These are phyloP conservation scores for Candida arabinofermentans DNA, from an alignment of 805 yeast species.

Conservation along the genomic window DNA sequence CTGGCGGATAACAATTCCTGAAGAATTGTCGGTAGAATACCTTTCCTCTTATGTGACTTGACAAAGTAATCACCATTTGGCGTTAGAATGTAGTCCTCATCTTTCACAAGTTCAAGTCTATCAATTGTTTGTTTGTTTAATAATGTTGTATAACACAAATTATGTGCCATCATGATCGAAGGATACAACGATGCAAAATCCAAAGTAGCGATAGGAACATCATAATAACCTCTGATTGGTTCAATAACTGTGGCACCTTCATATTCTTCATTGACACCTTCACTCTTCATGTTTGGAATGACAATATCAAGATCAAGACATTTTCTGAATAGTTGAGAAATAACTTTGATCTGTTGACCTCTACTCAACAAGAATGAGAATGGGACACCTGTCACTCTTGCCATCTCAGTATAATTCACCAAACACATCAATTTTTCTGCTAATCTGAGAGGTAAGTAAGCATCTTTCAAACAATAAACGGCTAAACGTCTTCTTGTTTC, in stretches of 20 bases:
- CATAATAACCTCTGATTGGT: constrained; percentile 92
- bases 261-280: constrained; percentile 84
- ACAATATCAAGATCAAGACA: constrained; percentile 83
- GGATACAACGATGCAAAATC: constrained; percentile 98
- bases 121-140: constrained; percentile 66
- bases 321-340: constrained; percentile 91
- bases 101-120: constrained; percentile 57
- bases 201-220: constrained; percentile 93
- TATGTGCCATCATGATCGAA: constrained; percentile 98
- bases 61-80: constrained; percentile 94
- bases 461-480: constrained; percentile 95
- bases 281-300: constrained; percentile 83
- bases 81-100: constrained; percentile 75
- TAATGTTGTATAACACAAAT: constrained; percentile 90
- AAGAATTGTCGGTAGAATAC: constrained; percentile 87
- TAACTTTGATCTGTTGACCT: constrained; percentile 97
- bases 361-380: constrained; percentile 82
- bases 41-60: constrained; percentile 63
- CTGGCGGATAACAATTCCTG: constrained; percentile 88
- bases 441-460: constrained; percentile 83
- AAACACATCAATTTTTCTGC: constrained; percentile 93
- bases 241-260: constrained; percentile 99
- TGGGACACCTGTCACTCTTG: constrained; percentile 98
- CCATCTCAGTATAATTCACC: constrained; percentile 98
- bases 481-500: constrained; percentile 95